Conservation (phyloP, 1,284 basidiomycete genomes). For the Somion occarium region DNA sequence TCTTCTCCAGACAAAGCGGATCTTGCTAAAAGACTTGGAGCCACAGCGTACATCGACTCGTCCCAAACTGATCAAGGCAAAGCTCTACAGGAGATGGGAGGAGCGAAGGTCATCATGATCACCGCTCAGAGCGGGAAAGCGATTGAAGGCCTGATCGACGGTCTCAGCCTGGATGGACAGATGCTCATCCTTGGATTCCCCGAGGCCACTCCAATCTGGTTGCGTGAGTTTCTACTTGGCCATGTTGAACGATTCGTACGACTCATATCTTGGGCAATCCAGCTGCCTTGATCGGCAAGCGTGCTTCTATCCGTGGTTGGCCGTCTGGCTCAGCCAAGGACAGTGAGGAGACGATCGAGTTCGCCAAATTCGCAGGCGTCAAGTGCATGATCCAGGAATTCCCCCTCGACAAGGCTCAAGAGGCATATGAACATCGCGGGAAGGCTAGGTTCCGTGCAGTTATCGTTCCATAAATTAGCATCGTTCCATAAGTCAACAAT, state of each 20-base stretch:
- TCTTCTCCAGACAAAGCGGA: slow-evolving; percentile 11
- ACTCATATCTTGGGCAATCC: neutral
- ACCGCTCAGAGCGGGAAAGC: slow-evolving; percentile 21
- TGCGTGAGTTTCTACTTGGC: neutral
- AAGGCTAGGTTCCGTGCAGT: slow-evolving; percentile 10
- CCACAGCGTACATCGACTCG: slow-evolving; percentile 24
- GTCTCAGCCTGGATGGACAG: neutral
- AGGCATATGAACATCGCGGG: slow-evolving; percentile 9
- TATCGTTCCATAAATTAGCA: no score
- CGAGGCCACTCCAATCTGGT: neutral
- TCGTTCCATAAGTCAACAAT: no score
- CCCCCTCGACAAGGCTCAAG: slow-evolving; percentile 11
- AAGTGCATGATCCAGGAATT: slow-evolving; percentile 10
- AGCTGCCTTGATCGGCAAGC: slow-evolving; percentile 1
- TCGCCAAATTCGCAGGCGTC: slow-evolving; percentile 6
- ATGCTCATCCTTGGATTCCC: neutral
- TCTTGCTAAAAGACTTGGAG: slow-evolving; percentile 19
- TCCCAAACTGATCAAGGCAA: slow-evolving; percentile 19
- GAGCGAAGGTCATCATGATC: slow-evolving; percentile 24
- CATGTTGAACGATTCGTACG: neutral
- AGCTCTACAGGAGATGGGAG: slow-evolving; percentile 23
- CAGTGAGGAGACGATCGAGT: slow-evolving; percentile 8
- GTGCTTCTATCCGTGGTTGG: slow-evolving; percentile 1
- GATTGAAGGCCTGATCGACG: neutral
- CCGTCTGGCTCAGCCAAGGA: slow-evolving; percentile 8